A percentile compares a stretch with the other conserved stretches of the same genome.
phyloP scores from a whole-genome alignment of 2,329 filamentous ascomycete genomes.

The Talaromyces sp. region DNA sequence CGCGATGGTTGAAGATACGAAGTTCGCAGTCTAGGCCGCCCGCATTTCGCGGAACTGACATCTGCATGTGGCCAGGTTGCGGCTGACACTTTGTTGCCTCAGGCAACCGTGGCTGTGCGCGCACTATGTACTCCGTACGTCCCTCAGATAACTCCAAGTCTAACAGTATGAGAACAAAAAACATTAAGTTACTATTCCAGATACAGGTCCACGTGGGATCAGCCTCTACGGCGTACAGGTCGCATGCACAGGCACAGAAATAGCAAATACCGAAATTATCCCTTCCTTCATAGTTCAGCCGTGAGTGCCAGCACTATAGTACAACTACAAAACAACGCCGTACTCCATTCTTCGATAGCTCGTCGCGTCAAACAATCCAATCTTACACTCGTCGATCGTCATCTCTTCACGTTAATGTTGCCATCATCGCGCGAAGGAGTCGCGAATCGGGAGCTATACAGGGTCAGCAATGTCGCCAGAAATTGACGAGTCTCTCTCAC shows the following conservation, averaged over 20 bases:
- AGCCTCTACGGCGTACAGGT: too few species aligned
- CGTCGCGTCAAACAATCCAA: background rate
- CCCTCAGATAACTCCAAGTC: too few species aligned
- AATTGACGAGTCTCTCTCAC: slow-evolving; percentile 59
- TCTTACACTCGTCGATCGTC: background rate
- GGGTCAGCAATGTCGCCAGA: background rate
- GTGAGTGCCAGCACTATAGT: background rate
- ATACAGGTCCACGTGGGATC: too few species aligned
- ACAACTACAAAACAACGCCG: slow-evolving; percentile 2
- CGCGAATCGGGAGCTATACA: slow-evolving; percentile 57
- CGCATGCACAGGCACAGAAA: too few species aligned
- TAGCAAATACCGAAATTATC: background rate
- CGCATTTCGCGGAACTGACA: background rate
- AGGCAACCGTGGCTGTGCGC: slow-evolving; percentile 2
- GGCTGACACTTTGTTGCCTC: slow-evolving; percentile 11
- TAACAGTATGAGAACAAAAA: too few species aligned
- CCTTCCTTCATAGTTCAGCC: background rate
- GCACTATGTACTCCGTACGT: background rate
- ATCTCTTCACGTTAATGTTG: slow-evolving; percentile 56
- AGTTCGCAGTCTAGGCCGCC: background rate
- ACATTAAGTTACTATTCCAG: too few species aligned
- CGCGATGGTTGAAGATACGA: background rate
- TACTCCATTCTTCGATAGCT: background rate
- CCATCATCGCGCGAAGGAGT: slow-evolving; percentile 65
- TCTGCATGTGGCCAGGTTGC: background rate